Percentiles rank a stretch among this genome's conserved stretches.
phyloP scores from a whole-genome alignment of 176 grass and related monocot species.

The Miscanthus lutarioriparius region DNA sequence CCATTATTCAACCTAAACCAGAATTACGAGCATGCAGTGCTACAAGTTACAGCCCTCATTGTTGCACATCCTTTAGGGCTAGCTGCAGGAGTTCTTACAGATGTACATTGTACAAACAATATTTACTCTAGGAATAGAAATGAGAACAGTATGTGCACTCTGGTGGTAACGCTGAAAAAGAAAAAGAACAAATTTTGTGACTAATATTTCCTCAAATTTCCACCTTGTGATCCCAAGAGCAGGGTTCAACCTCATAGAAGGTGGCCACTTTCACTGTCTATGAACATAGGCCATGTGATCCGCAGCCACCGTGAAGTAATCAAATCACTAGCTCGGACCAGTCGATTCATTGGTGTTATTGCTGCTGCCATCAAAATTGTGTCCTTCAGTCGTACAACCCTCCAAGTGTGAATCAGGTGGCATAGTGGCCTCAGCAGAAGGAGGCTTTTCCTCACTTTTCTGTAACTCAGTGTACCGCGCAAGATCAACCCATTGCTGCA shows the following conservation, averaged over 20 bases:
- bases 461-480: constrained; percentile 86
- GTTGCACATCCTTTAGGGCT: neutral
- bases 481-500: constrained; percentile 99
- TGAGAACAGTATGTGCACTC: neutral
- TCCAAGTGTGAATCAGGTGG: constrained; percentile 60
- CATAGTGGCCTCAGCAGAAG: constrained; percentile 31
- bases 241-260: neutral
- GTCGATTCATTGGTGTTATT: constrained; percentile 41
- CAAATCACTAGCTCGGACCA: constrained; percentile 33
- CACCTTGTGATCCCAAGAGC: neutral
- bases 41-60: neutral
- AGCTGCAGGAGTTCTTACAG: neutral
- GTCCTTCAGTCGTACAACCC: constrained; percentile 36
- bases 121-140: constrained; percentile 3
- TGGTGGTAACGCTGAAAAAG: neutral
- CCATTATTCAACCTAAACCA: neutral
- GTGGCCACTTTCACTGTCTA: neutral
- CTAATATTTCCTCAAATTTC: neutral
- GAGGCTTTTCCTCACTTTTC: constrained; percentile 41
- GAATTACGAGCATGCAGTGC: constrained; percentile 14
- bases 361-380: constrained; percentile 54
- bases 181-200: neutral
- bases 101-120: constrained; percentile 16
- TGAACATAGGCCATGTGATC: constrained; percentile 14
- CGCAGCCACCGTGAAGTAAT: neutral